Base-by-base conservation (phyloP, 2,329 filamentous ascomycete species). In the Aspergillus spinulosporus region DNA sequence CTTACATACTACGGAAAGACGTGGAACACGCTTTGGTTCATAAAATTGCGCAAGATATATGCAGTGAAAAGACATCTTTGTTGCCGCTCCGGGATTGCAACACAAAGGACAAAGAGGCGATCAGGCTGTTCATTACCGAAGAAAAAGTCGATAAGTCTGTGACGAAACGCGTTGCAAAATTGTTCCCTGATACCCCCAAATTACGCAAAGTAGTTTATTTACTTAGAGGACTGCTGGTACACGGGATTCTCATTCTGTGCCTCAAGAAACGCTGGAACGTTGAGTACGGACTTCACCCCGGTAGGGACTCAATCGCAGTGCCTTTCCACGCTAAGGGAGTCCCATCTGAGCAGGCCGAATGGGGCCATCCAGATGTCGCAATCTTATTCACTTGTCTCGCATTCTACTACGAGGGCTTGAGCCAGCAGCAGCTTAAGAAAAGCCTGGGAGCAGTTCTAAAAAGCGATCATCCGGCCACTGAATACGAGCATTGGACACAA, bases 181-280 rank as follows among this genome's bases (percentile, higher is more conserved):
- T 75, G 5, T 74, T 79, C 42, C 57, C 59, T 3, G 72, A 74
- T 26, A 69, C 68, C 3, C 62, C 61, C 5, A 51, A 62, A 12
- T 56, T 59, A 4, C 52, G 54, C 6, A 69, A 75, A 57, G 66
- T 69, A 0, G 59, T 88, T 0, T 79, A 84, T 5, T 76, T 89
- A 0, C 67, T 91, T 0, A 82, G 88, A 0, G 88, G 88, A 0
- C 71, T 90, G 0, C 66, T 91, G 0, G 77, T 83, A 0, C 78
- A 85, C 53, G 74, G 81, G 0, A 83, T 91, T 2, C 68, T 91
- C 0, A 65, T 83, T 1, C 79, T 86, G 28, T 81, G 78, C 2
- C 64, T 88, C 0, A 81, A 82, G 49, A 89, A 88, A 65, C 73
- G 84, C 3, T 89, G 82, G 82, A 85, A 87, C 29, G 87, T 91